These are phyloP conservation scores for Pluteus cervinus DNA, from an alignment of 768 basidiomycete species.

Conservation along the genomic window DNA sequence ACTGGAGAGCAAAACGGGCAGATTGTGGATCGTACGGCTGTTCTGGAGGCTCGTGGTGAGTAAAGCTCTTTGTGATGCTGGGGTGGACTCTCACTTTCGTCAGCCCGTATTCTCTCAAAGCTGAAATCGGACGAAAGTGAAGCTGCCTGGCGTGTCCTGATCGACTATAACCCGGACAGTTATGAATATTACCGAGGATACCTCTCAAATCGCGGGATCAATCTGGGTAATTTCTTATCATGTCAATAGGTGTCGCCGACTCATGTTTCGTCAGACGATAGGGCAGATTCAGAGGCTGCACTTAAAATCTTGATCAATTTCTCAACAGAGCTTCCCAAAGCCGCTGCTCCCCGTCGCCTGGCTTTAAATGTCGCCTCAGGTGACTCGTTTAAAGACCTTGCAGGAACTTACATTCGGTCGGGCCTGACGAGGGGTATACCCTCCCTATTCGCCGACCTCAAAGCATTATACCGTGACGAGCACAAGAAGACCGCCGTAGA, in stretches of 20 bases:
- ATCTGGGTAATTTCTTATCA: constrained; percentile 44
- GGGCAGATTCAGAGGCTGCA: constrained; percentile 43
- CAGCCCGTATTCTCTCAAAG: constrained; percentile 77
- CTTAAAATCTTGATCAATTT: constrained; percentile 56
- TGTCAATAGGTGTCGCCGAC: constrained; percentile 5
- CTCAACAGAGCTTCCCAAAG: constrained; percentile 54
- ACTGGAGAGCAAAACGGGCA: constrained; percentile 52
- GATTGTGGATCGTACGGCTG: constrained; percentile 66
- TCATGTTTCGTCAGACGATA: constrained; percentile 44
- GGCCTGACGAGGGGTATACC: constrained; percentile 84
- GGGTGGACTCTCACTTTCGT: constrained; percentile 7
- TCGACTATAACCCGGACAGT: constrained; percentile 83
- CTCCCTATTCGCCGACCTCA: constrained; percentile 89
- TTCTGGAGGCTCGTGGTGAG: constrained; percentile 65
- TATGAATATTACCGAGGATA: constrained; percentile 76
- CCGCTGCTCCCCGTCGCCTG: constrained; percentile 68
- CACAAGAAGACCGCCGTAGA: constrained; percentile 67
- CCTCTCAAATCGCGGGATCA: constrained; percentile 57
- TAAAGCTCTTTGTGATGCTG: constrained; percentile 5
- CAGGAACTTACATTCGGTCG: constrained; percentile 58
- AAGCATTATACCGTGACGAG: constrained; percentile 66
- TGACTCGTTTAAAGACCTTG: constrained; percentile 61
- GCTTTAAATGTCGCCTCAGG: constrained; percentile 63
- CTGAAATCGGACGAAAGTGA: constrained; percentile 65
- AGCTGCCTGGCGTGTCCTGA: constrained; percentile 71